These are phyloP conservation scores for Cutaneotrichosporon mucoides DNA, from an alignment of 1,284 basidiomycete species.

Conservation along the genomic window DNA sequence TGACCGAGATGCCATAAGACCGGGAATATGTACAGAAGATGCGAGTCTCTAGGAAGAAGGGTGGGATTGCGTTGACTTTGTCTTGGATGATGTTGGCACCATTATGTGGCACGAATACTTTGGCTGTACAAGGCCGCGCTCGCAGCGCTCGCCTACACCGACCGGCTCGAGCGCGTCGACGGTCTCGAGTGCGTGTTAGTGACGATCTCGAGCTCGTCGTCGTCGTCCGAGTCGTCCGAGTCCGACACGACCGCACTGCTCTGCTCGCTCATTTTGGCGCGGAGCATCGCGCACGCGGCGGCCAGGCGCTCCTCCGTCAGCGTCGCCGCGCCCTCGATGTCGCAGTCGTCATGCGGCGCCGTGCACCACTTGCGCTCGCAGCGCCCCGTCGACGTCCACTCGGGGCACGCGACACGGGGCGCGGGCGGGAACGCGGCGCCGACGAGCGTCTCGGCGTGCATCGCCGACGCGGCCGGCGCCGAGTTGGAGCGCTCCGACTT, in stretches of 20 bases:
- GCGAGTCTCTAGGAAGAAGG: no score
- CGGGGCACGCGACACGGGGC: background rate
- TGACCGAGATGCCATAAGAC: no score
- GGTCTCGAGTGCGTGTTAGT: background rate
- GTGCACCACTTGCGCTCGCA: conserved; percentile 16
- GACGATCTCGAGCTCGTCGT: conserved; percentile 14
- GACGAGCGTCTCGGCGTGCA: background rate
- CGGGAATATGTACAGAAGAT: no score
- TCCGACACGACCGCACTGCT: conserved; percentile 6
- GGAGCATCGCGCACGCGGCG: conserved; percentile 17
- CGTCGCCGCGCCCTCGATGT: background rate
- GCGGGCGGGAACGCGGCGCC: background rate
- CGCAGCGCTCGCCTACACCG: background rate
- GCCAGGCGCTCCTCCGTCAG: conserved; percentile 27
- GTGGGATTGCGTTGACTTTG: no score
- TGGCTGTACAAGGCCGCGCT: no score
- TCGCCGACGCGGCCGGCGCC: background rate
- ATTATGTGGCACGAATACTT: no score
- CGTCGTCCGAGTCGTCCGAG: conserved; percentile 11
- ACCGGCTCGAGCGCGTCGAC: background rate
- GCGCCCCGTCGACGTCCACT: background rate
- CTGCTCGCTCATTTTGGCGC: background rate
- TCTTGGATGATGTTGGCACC: no score
- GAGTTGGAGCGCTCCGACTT: background rate
- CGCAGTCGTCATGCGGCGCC: background rate